Percentiles rank a stretch among this genome's conserved stretches.
Evolutionary conservation across 129 eudicot genomes (phyloP).

Genomic region (Rutidosis leptorrhynchoides): DNA sequence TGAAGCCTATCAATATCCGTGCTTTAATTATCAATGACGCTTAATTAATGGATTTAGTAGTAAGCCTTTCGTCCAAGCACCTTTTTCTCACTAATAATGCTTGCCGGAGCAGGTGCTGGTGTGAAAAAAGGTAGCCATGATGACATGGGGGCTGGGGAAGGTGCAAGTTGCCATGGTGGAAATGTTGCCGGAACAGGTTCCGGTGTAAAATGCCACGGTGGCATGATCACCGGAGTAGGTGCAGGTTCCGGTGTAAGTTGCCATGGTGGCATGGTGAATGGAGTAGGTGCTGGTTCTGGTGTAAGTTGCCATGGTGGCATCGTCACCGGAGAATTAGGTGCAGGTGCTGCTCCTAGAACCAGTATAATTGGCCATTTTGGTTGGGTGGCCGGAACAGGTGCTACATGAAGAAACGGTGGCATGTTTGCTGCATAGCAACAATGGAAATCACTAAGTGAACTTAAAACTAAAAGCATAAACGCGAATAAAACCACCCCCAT

Average conservation of each 20-base stretch:
- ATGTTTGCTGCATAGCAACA: constrained; percentile 8
- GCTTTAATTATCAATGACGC: not conserved
- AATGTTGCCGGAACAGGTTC: not conserved
- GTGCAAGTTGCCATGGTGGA: not conserved
- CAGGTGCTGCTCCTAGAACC: not conserved
- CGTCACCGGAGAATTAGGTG: too few species aligned
- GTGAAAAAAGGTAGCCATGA: not conserved
- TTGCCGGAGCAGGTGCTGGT: not conserved
- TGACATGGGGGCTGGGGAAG: not conserved
- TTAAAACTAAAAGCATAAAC: constrained; percentile 21
- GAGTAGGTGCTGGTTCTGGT: too few species aligned
- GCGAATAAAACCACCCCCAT: constrained; percentile 8
- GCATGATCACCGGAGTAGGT: too few species aligned
- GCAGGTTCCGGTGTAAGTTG: too few species aligned
- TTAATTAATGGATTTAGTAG: not conserved
- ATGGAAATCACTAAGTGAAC: not conserved
- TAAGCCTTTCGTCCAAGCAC: constrained; percentile 31
- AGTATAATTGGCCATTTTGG: not conserved
- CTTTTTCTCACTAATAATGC: not conserved
- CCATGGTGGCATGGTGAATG: too few species aligned
- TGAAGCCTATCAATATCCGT: not conserved
- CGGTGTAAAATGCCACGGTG: too few species aligned
- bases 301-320: too few species aligned
- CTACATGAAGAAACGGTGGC: not conserved
- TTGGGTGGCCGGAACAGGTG: not conserved